Evolutionary conservation across 2,329 filamentous ascomycete genomes (phyloP), one percentile per base, ranked within the genome.

Genomic region (Penicillium sp.): DNA sequence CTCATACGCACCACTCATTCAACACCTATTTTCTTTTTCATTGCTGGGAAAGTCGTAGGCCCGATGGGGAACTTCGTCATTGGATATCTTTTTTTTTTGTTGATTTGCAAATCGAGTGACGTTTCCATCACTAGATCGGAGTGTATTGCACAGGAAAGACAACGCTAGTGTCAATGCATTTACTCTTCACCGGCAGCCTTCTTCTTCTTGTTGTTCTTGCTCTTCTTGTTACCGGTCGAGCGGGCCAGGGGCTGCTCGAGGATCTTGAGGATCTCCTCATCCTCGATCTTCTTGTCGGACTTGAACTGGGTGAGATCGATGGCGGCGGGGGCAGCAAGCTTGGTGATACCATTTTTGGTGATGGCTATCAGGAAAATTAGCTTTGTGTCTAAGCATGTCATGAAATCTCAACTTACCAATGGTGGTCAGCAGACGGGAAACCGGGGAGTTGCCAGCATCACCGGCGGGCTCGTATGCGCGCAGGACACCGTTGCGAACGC

Each of bases 231-330:
- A 46, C 76, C 76, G 39, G 79, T 77, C 20, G 79, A 76, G 69
- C 81, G 83, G 55, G 79, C 77, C 64, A 96, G 76, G 28, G 92
- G 92, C 74, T 89, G 89, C 77, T 94, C 91, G 46, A 99, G 82
- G 60, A 97, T 92, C 81, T 94, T 90, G 64, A 97, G 85, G 61
- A 99, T 82, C 78, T 97, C 92, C 78, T 95, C 90, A 60, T 97
- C 92, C 61, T 86, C 87, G 68, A 99, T 96, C 83, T 96, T 96
- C 84, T 97, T 97, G 74, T 97, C 92, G 30, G 90, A 87, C 83
- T 96, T 88, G 81, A 87, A 84, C 79, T 92, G 91, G 70, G 81
- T 83, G 56, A 94, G 72, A 69, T 97, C 90, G 58, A 88, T 81
- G 20, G 86, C 73, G 56, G 89, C 85, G 30, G 94, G 87, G 24